Conservation (phyloP, 2,329 filamentous ascomycete genomes). For the Exserohilum turcica region DNA sequence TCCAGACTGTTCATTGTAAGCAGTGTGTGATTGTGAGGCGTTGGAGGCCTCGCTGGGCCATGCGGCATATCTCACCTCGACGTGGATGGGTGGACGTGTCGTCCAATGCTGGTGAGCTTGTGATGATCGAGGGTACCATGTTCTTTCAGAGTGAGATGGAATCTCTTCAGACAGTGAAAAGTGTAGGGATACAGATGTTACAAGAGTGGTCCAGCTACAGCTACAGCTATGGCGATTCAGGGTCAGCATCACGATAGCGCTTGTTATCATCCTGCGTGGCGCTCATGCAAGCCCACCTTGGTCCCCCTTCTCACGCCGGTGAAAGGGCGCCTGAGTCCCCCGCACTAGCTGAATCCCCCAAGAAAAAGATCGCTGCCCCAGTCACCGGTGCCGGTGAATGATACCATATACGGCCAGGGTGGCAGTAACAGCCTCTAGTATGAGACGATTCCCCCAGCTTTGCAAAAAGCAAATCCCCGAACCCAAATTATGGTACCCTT, state of each 20-base stretch:
- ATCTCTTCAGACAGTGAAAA: neutral
- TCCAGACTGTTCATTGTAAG: conserved; percentile 67
- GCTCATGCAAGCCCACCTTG: neutral
- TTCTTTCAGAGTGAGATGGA: neutral
- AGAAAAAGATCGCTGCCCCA: neutral
- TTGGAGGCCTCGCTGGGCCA: neutral
- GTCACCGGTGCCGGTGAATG: neutral
- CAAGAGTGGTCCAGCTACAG: neutral
- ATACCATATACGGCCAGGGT: neutral
- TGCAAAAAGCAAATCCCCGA: neutral
- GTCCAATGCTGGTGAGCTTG: neutral
- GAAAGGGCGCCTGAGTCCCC: neutral
- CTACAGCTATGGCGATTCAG: too few species aligned
- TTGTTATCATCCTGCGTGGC: neutral
- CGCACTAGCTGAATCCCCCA: neutral
- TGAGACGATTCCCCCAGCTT: too few species aligned
- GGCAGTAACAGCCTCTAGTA: too few species aligned
- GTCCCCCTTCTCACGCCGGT: neutral
- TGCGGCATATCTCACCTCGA: neutral
- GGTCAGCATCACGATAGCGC: neutral
- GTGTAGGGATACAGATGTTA: neutral
- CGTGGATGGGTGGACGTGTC: neutral
- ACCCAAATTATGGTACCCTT: neutral
- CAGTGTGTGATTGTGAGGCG: neutral
- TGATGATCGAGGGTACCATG: neutral